Evolutionary conservation across 495 filamentous ascomycete genomes (phyloP).

Genomic region (Aspergillus bertholletiae): DNA sequence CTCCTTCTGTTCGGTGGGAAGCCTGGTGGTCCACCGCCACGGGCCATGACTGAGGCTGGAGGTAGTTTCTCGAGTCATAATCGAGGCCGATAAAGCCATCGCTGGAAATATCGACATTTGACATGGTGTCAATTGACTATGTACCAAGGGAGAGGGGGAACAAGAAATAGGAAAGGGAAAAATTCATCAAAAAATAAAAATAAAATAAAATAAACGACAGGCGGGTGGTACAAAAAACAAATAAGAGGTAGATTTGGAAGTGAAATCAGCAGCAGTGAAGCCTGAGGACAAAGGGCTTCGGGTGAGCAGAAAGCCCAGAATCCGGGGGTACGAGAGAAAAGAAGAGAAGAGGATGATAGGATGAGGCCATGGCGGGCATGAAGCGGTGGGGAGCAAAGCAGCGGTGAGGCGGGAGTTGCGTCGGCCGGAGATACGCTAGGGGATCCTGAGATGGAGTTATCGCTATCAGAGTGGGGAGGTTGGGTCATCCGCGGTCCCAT

Average conservation of each 20-base stretch:
- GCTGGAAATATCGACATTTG: conserved; percentile 40
- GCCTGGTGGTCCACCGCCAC: conserved; percentile 39
- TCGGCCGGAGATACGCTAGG: conserved; percentile 38
- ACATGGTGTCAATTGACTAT: conserved; percentile 30
- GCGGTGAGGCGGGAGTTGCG: conserved; percentile 40
- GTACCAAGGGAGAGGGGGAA: conserved; percentile 5
- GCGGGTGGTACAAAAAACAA: conserved; percentile 18
- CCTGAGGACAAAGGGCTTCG: conserved; percentile 25
- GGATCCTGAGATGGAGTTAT: conserved; percentile 26
- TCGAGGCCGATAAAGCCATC: conserved; percentile 47
- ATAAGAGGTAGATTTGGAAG: conserved; percentile 11
- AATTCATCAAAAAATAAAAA: conserved; percentile 6
- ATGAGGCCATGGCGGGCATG: conserved; percentile 31
- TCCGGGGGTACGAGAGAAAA: conserved; percentile 19
- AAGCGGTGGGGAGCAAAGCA: conserved; percentile 44
- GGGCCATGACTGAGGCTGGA: conserved; percentile 42
- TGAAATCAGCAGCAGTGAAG: conserved; percentile 9
- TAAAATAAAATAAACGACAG: conserved; percentile 2
- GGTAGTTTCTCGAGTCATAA: conserved; percentile 47
- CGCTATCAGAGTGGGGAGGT: conserved; percentile 24
- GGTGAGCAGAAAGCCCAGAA: conserved; percentile 26
- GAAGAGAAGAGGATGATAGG: conserved; percentile 19
- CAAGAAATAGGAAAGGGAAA: conserved; percentile 5
- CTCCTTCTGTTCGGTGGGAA: conserved; percentile 32
- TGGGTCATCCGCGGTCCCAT: conserved; percentile 8